These are phyloP conservation scores for Aspergillus sp. DNA, from an alignment of 2,329 filamentous ascomycete genomes.

Conservation along the genomic window DNA sequence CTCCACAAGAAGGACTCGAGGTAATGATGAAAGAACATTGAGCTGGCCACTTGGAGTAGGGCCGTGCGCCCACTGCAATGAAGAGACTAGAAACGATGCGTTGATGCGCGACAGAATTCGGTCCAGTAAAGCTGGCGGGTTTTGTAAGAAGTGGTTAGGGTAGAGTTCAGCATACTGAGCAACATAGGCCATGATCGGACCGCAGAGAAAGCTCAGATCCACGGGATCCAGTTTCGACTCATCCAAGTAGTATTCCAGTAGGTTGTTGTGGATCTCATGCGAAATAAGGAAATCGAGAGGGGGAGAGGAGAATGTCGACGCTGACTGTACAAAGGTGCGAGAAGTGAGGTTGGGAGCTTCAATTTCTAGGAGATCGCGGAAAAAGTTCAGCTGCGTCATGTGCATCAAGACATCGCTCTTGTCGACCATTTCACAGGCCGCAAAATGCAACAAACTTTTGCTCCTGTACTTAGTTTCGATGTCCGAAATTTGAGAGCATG, in stretches of 20 bases:
- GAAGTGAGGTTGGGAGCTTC: constrained; percentile 41
- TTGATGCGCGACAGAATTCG: constrained; percentile 54
- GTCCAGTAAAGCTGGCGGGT: constrained; percentile 44
- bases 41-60: constrained; percentile 61
- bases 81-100: constrained; percentile 50
- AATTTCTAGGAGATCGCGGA: constrained; percentile 56
- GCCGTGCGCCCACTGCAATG: constrained; percentile 56
- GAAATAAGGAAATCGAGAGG: constrained; percentile 58
- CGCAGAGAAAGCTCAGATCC: constrained; percentile 59
- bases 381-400: constrained; percentile 63
- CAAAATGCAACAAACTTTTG: constrained; percentile 59
- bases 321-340: constrained; percentile 36
- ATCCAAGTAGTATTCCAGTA: constrained; percentile 58
- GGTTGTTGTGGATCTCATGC: constrained; percentile 55
- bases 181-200: constrained; percentile 61
- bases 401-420: constrained; percentile 64
- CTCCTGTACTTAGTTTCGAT: constrained; percentile 52
- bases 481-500: constrained; percentile 55
- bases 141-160: constrained; percentile 58
- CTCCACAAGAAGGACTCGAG: constrained; percentile 57
- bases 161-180: constrained; percentile 60
- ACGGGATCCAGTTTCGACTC: constrained; percentile 54
- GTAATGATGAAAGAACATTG: constrained; percentile 61
- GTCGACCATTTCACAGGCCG: constrained; percentile 60
- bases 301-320: constrained; percentile 45